Evolutionary conservation across 225 moss, liverwort and hornwort species (phyloP), one percentile per base, ranked within the genome.

Genomic region (Climacium dendroides): DNA sequence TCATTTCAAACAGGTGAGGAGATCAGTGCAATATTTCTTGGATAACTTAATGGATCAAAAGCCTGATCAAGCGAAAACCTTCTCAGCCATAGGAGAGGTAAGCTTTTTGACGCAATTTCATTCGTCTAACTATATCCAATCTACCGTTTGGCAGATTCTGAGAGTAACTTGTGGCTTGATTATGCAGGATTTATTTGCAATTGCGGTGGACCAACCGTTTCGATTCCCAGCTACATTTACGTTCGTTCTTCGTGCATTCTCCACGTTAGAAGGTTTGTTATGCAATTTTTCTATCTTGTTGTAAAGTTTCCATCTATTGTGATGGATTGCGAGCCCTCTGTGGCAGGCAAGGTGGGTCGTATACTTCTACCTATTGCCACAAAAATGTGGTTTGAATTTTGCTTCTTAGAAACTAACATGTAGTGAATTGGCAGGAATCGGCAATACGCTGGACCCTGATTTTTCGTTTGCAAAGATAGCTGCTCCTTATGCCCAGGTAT

Each of bases 51-150:
- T 99, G 97, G 96, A 96, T 83, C 99, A 99, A 87, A 91, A 90
- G 70, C 99, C 99, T 19, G 99, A 99, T 83, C 89, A 92, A 91
- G 99, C 95, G 41, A 93, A 92, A 47, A 99, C 99, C 15, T 95
- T 99, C 82, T 97, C 97, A 82, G 99, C 99, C 48, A 99, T 99
- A 60, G 99, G 99, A 67, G 99, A 99, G 94, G 99, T 99, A 85
- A 89, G 82, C 76, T 55, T 34, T 37, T 85, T 45, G 39, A 76
- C n/a, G 63, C 57, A 79, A 60, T 34, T 45, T 43, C 32, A 81
- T 59, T 79, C 54, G 8, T 79, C 28, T 87, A 55, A 45, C 17
- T 32, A 16, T 39, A 72, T 17, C 29, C n/a, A 65, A 30, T 72
- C 11, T 28, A 71, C 35, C 41, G 28, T 74, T 65, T 30, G 59